Percentiles rank a stretch among this genome's conserved stretches.
Conservation (phyloP, 192 early-diverging fungal genomes). For the Rhizophagus sp. region DNA sequence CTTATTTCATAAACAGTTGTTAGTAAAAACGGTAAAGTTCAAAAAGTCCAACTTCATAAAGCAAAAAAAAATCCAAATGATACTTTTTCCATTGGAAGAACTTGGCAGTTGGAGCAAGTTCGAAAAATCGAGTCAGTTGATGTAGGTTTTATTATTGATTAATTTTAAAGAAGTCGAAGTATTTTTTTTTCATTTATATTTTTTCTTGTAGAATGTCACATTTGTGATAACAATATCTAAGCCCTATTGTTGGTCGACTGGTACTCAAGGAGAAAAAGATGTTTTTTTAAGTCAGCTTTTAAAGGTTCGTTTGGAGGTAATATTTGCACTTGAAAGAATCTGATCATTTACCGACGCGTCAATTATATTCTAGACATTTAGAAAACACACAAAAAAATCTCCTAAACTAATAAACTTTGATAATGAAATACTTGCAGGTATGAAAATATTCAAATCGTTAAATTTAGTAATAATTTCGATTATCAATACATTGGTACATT, state of each 20-base stretch:
- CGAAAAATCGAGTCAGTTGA: conserved; percentile 51
- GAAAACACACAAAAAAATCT: conserved; percentile 42
- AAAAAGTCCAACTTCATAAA: conserved; percentile 51
- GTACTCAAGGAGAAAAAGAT: conserved; percentile 46
- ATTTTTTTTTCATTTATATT: not conserved
- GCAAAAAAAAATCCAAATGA: conserved; percentile 50
- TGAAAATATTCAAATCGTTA: not conserved
- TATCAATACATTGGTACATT: not conserved
- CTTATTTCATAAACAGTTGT: conserved; percentile 19
- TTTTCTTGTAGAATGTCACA: conserved; percentile 38
- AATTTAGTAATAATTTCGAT: not conserved
- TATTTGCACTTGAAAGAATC: not conserved
- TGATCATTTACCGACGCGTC: not conserved
- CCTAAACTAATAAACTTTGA: conserved; percentile 57
- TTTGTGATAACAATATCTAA: conserved; percentile 55
- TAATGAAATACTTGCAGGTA: conserved; percentile 27
- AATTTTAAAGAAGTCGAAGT: not conserved
- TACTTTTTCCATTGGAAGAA: conserved; percentile 55
- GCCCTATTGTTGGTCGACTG: conserved; percentile 54
- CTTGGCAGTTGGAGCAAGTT: conserved; percentile 58
- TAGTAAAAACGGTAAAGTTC: conserved; percentile 37
- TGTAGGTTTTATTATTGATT: conserved; percentile 36
- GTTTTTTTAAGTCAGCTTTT: conserved; percentile 49
- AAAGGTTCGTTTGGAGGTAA: conserved; percentile 30
- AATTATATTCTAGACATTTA: conserved; percentile 36